Evolutionary conservation across 306 rosid genomes (phyloP).

Genomic region (Gynostemma pentaphyllum): DNA sequence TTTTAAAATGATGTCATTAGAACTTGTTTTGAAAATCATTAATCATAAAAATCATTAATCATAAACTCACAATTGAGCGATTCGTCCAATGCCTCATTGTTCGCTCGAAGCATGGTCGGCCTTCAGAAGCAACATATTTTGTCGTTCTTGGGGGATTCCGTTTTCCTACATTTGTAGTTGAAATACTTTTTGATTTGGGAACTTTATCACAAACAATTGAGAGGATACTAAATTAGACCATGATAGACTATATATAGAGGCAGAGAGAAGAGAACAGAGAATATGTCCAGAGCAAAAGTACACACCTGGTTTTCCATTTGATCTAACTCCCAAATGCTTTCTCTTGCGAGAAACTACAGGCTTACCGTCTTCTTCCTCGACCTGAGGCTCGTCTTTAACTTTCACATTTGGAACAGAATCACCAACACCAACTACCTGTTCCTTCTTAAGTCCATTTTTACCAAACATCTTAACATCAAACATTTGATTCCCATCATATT

Average conservation of each 20-base stretch:
- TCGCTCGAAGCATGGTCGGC: slow-evolving; percentile 3
- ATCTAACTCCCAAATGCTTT: background rate
- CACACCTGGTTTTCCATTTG: background rate
- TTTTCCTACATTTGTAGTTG: background rate
- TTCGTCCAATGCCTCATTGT: background rate
- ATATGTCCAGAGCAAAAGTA: background rate
- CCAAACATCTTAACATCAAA: slow-evolving; percentile 18
- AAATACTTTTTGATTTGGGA: background rate
- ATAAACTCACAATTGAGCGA: background rate
- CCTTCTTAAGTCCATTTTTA: slow-evolving; percentile 4
- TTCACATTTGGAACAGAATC: background rate
- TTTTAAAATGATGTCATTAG: background rate
- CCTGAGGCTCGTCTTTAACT: background rate
- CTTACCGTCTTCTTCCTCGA: background rate
- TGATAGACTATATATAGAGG: background rate
- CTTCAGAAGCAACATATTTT: background rate
- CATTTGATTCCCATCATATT: slow-evolving; percentile 5
- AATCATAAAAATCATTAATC: too few species aligned
- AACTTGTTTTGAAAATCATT: too few species aligned
- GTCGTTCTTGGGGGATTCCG: background rate
- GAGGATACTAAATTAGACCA: background rate
- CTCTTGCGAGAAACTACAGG: background rate
- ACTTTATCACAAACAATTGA: background rate
- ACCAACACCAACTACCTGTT: background rate
- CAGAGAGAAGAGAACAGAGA: background rate